These are phyloP conservation scores for Ceratocystis smalleyi DNA, from an alignment of 2,329 filamentous ascomycete species.

Conservation along the genomic window DNA sequence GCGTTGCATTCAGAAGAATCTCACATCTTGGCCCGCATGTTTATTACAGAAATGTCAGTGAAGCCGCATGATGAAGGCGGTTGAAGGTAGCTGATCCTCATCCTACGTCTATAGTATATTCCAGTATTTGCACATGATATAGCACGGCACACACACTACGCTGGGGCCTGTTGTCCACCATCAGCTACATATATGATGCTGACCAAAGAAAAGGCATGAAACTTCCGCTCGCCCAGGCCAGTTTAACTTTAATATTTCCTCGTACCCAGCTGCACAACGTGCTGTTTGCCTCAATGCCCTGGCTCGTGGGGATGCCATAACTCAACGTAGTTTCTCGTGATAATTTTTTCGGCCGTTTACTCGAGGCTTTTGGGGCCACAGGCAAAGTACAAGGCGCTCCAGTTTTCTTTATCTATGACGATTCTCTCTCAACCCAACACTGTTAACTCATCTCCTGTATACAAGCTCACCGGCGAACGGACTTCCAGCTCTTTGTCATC, in stretches of 20 bases:
- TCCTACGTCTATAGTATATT: neutral
- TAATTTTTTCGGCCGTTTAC: neutral
- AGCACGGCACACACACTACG: neutral
- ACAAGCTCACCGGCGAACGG: neutral
- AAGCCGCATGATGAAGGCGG: neutral
- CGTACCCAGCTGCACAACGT: neutral
- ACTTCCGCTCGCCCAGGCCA: neutral
- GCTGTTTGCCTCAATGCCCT: neutral
- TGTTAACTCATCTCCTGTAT: neutral
- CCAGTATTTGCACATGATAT: neutral
- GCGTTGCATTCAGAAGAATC: conserved; percentile 1
- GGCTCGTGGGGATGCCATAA: neutral
- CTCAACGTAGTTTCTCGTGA: neutral
- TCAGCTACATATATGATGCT: neutral
- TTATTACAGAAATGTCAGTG: neutral
- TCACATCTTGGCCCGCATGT: neutral
- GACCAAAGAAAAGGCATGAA: neutral
- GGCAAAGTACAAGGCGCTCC: neutral
- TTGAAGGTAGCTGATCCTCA: neutral
- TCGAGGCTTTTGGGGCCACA: neutral
- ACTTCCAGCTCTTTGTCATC: neutral
- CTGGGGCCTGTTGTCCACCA: neutral
- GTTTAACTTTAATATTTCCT: neutral
- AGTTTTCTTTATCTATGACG: conserved; percentile 10
- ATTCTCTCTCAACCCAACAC: neutral